A percentile compares a stretch with the other conserved stretches of the same genome.
phyloP scores from a whole-genome alignment of 202 grass and related monocot species.

The Schoenoplectus tabernaemontani region DNA sequence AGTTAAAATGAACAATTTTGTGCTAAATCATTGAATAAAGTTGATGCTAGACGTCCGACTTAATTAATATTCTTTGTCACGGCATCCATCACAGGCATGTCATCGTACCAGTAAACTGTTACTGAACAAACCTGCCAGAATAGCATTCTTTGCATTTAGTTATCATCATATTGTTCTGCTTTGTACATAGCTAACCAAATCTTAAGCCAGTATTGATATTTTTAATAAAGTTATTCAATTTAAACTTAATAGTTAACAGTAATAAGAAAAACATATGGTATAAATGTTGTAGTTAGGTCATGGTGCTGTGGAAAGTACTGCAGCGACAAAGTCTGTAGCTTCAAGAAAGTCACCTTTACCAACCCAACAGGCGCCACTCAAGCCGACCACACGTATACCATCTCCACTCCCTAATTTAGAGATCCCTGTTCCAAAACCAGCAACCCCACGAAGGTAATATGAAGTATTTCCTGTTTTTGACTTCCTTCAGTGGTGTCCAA shows the following conservation, averaged over 20 bases:
- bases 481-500: not conserved
- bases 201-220: not conserved
- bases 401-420: slow-evolving; percentile 29
- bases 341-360: slow-evolving; percentile 24
- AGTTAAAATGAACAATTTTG: too few species aligned
- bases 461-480: not conserved
- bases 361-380: slow-evolving; percentile 1
- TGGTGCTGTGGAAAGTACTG: slow-evolving; percentile 10
- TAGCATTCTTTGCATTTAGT: not conserved
- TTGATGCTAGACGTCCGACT: too few species aligned
- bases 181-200: not conserved
- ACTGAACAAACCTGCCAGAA: not conserved
- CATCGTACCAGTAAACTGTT: not conserved
- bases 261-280: too few species aligned
- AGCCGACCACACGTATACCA: slow-evolving; percentile 1
- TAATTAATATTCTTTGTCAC: too few species aligned
- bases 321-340: too few species aligned
- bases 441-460: slow-evolving; percentile 8
- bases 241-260: too few species aligned
- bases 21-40: too few species aligned
- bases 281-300: slow-evolving; percentile 12
- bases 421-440: not conserved
- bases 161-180: not conserved
- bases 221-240: not conserved
- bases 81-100: not conserved